phyloP scores from a whole-genome alignment of 2,329 filamentous ascomycete genomes.

The Penicillium freii region DNA sequence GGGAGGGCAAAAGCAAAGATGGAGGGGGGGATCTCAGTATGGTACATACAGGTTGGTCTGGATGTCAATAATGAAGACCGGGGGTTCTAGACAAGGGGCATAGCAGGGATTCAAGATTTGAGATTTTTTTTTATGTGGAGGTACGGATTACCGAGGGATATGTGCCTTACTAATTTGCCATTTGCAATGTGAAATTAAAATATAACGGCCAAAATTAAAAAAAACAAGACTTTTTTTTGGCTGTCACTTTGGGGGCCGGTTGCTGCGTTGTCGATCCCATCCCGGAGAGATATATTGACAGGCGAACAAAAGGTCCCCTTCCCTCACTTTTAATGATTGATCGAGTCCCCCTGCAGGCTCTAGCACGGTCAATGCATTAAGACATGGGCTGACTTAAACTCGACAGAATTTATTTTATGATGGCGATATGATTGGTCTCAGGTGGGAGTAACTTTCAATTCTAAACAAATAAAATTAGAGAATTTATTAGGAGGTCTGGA shows the following conservation, averaged over 20 bases:
- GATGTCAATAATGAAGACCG: constrained; percentile 8
- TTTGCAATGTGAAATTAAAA: background rate
- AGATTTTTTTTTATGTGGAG: background rate
- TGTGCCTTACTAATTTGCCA: background rate
- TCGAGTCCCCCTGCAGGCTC: constrained; percentile 20
- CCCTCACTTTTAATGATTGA: constrained; percentile 13
- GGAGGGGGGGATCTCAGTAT: background rate
- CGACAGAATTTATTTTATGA: constrained; percentile 13
- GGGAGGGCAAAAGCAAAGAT: constrained; percentile 16
- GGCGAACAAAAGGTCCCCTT: constrained; percentile 9
- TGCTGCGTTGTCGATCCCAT: constrained; percentile 31
- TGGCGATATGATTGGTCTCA: constrained; percentile 18
- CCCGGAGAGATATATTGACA: constrained; percentile 21
- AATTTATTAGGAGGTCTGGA: constrained; percentile 16
- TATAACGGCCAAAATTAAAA: background rate
- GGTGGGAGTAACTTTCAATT: constrained; percentile 6
- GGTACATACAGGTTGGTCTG: background rate
- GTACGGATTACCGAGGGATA: constrained; percentile 3
- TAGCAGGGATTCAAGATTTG: background rate
- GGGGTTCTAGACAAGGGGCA: background rate
- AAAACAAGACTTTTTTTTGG: constrained; percentile 17
- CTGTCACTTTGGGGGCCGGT: constrained; percentile 27
- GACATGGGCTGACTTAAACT: constrained; percentile 17
- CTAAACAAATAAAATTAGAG: constrained; percentile 12
- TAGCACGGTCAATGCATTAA: constrained; percentile 26